phyloP scores from a whole-genome alignment of 768 basidiomycete genomes.

The Cystobasidium ongulense region DNA sequence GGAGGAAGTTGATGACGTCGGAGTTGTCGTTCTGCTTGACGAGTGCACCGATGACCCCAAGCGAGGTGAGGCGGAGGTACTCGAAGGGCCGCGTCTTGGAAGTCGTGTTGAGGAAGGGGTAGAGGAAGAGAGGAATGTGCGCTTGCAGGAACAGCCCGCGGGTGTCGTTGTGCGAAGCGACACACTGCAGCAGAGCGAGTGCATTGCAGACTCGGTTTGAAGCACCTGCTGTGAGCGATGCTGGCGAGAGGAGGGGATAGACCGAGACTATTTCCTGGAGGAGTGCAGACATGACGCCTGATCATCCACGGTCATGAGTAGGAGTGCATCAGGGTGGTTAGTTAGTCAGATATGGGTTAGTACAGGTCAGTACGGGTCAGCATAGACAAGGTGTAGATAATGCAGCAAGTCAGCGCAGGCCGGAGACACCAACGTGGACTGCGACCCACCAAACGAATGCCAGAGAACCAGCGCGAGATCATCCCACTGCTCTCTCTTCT shows the following conservation, averaged over 20 bases:
- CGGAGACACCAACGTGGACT: neutral
- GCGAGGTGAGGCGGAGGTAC: conserved; percentile 93
- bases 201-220: conserved; percentile 99
- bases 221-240: conserved; percentile 90
- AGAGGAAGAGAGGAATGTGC: conserved; percentile 88
- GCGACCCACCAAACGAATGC: conserved; percentile 85
- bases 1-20: conserved; percentile 95
- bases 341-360: neutral
- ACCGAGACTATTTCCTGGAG: conserved; percentile 97
- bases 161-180: conserved; percentile 94
- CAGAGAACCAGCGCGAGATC: conserved; percentile 94
- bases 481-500: conserved; percentile 98
- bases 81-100: conserved; percentile 99
- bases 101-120: conserved; percentile 97
- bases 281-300: conserved; percentile 95
- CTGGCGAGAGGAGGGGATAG: conserved; percentile 88
- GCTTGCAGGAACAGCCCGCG: conserved; percentile 86
- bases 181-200: conserved; percentile 91
- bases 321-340: neutral
- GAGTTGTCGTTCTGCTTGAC: conserved; percentile 99
- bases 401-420: neutral
- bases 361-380: neutral
- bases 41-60: conserved; percentile 97
- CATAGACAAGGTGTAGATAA: neutral
- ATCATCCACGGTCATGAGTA: neutral